Base-by-base conservation (phyloP, 805 yeast species). In the Hanseniaspora osmophila region DNA sequence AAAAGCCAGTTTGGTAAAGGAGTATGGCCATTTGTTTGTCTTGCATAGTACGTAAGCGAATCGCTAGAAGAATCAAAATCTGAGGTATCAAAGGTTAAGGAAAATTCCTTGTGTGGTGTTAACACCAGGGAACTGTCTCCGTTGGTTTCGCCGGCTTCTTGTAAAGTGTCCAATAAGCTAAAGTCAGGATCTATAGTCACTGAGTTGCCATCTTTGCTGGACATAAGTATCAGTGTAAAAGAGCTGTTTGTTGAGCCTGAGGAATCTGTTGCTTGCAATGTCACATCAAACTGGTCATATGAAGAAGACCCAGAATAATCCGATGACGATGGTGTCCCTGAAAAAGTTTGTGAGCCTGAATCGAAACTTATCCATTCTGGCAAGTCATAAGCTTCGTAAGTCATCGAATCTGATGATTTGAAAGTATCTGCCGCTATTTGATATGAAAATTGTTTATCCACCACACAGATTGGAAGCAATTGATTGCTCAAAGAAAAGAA, bases 1-100 rank as follows among this genome's bases (percentile, higher is more conserved):
- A 65, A 62, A 44, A 86, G 67, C 97, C 98, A 92, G 57, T 77
- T 80, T 35, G 98, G 98, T 46, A 92, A 69, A 2, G 98, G 90
- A 1, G 95, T 74, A 58, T 88, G 75, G 60, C 84, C 86, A 30
- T 52, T 53, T 12, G 70, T 64, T n/a, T 88, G 77, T 51, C 82
- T 73, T 17, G 96, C 96, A 57, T 84, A 83, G 64, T 82, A 85
- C 3, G 18, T 11, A 4, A 45, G n/a, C 10, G 38, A 35, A n/a
- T 15, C 18, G 3, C 30, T 19, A 4, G 32, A 30, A 13, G 42
- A 43, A 16, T 78, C 15, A 73, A 68, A 2, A 67, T 56, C 45
- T 74, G 63, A 29, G 67, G 65, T 57, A 40, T 78, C 75, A 55
- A 92, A 86, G 29, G 75, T 62, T 47, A 92, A 67, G 43, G 72